phyloP scores from a whole-genome alignment of 2,329 filamentous ascomycete genomes.

The Chrysosporium keratinophilum region DNA sequence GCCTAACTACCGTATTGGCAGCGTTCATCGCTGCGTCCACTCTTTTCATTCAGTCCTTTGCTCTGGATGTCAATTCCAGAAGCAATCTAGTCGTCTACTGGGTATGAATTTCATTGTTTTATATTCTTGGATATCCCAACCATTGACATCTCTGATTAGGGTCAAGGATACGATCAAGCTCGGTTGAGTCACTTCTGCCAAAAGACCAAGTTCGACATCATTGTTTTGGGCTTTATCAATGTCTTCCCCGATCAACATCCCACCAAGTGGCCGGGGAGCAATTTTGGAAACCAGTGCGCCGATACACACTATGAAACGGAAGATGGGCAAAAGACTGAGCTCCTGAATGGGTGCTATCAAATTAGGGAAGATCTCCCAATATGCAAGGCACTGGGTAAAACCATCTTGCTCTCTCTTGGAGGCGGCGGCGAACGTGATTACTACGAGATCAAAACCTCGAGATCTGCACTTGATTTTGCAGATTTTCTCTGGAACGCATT shows the following conservation, averaged over 20 bases:
- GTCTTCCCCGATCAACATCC: slow-evolving; percentile 40
- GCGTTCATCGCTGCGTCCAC: slow-evolving; percentile 28
- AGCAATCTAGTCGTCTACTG: slow-evolving; percentile 47
- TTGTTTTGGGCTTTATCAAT: slow-evolving; percentile 48
- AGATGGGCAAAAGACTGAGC: slow-evolving; percentile 30
- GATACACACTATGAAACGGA: slow-evolving; percentile 32
- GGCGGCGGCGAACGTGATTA: slow-evolving; percentile 28
- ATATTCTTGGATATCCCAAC: neutral
- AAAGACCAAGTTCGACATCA: slow-evolving; percentile 44
- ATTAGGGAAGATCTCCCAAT: slow-evolving; percentile 35
- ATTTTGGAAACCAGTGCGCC: slow-evolving; percentile 48
- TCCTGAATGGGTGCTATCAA: slow-evolving; percentile 37
- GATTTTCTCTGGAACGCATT: slow-evolving; percentile 44
- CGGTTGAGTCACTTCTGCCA: slow-evolving; percentile 43
- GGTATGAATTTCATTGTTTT: slow-evolving; percentile 24
- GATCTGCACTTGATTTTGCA: slow-evolving; percentile 38
- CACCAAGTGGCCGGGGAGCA: slow-evolving; percentile 42
- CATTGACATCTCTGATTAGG: slow-evolving; percentile 26
- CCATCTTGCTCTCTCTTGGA: slow-evolving; percentile 40
- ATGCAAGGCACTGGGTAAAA: slow-evolving; percentile 37
- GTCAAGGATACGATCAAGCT: slow-evolving; percentile 43
- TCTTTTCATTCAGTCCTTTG: slow-evolving; percentile 25
- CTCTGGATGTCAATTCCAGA: slow-evolving; percentile 34
- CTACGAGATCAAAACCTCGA: slow-evolving; percentile 36
- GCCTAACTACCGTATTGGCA: slow-evolving; percentile 25